Conservation (phyloP, 495 filamentous ascomycete species). For the Beverwykella pulmonaria region DNA sequence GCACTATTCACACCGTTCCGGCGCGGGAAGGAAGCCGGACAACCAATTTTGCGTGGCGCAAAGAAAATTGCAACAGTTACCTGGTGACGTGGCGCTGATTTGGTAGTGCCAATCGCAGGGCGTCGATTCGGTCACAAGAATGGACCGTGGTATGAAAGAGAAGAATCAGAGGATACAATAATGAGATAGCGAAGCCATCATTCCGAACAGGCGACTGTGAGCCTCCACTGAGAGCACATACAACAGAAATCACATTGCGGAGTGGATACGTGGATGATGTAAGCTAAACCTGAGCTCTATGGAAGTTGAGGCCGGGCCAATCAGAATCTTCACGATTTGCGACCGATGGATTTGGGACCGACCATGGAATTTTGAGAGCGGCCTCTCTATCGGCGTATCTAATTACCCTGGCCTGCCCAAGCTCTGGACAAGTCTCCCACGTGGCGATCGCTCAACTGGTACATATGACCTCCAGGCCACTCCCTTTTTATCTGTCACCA, state of each 20-base stretch:
- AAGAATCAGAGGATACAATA: too few species aligned
- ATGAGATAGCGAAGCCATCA: not conserved
- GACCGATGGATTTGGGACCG: not conserved
- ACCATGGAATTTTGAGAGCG: not conserved
- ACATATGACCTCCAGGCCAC: not conserved
- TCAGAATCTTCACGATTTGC: not conserved
- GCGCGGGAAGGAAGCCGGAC: not conserved
- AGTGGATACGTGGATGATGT: not conserved
- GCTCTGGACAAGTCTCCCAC: too few species aligned
- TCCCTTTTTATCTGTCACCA: not conserved
- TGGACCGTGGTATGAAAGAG: not conserved
- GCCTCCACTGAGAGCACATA: not conserved
- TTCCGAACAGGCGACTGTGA: not conserved
- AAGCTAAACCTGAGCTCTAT: not conserved
- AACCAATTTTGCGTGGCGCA: not conserved
- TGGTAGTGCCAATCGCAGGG: not conserved
- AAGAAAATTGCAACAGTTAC: not conserved
- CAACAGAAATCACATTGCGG: not conserved
- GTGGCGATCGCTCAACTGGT: not conserved
- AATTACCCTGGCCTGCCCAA: too few species aligned
- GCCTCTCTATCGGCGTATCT: not conserved
- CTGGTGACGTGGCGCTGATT: not conserved
- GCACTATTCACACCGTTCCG: not conserved
- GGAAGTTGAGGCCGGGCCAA: not conserved
- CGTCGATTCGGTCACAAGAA: not conserved